Conservation (phyloP, 768 basidiomycete species). For the Amanita muscaria region DNA sequence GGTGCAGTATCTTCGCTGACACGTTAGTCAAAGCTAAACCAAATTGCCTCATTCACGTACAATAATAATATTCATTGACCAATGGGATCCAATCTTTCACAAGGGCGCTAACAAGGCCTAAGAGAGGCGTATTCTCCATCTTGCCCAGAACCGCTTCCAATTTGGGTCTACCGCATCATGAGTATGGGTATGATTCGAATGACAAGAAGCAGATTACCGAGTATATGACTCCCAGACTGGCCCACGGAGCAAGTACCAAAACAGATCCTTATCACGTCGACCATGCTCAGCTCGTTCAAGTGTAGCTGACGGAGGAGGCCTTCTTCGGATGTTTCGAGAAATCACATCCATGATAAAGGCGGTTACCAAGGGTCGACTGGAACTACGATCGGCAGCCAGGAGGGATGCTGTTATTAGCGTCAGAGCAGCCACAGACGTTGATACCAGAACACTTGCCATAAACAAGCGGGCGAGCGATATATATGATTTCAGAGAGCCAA, state of each 20-base stretch:
- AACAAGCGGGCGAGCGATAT: conserved; percentile 63
- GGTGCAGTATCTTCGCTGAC: conserved; percentile 29
- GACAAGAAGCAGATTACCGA: conserved; percentile 30
- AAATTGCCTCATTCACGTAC: conserved; percentile 33
- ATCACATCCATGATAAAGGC: conserved; percentile 64
- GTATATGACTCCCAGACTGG: conserved; percentile 80
- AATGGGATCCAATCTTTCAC: conserved; percentile 82
- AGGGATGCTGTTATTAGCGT: conserved; percentile 26
- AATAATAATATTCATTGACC: conserved; percentile 88
- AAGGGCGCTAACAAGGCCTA: conserved; percentile 62
- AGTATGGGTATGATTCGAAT: conserved; percentile 2
- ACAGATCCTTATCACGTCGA: conserved; percentile 68
- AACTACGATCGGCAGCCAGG: conserved; percentile 36
- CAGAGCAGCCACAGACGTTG: conserved; percentile 6
- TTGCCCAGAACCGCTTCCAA: conserved; percentile 52
- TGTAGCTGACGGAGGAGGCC: conserved; percentile 48
- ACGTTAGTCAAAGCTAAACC: not conserved
- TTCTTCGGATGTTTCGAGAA: conserved; percentile 66
- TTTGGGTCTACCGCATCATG: conserved; percentile 52
- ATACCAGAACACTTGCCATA: conserved; percentile 43
- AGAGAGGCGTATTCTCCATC: conserved; percentile 47
- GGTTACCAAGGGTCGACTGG: conserved; percentile 56
- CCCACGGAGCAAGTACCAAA: conserved; percentile 82
- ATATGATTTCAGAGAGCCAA: conserved; percentile 67
- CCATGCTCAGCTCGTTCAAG: conserved; percentile 77